Percentiles rank a stretch among this genome's conserved stretches.
Conservation (phyloP, 1,139 yeast genomes). For the Chernovozyma aurita region DNA sequence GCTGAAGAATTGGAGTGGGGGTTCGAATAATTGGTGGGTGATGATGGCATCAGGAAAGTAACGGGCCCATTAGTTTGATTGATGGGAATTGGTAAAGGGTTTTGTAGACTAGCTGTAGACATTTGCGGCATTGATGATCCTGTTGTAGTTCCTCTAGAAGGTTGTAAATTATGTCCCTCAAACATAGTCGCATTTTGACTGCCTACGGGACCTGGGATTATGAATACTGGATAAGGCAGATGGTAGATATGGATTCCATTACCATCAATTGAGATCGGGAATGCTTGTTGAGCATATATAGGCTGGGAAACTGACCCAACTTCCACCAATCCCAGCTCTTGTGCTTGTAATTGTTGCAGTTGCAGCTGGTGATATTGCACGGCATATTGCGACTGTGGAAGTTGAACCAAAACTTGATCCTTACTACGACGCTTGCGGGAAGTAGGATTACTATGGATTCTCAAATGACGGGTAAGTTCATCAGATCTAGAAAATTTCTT, state of each 20-base stretch:
- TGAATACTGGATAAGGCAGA: constrained; percentile 33
- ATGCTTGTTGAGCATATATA: constrained; percentile 11
- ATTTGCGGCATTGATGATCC: neutral
- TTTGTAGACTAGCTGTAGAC: neutral
- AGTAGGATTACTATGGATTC: constrained; percentile 58
- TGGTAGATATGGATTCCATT: constrained; percentile 34
- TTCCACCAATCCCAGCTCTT: too few relatives aligned
- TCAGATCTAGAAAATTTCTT: constrained; percentile 66
- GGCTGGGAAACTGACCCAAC: constrained; percentile 7
- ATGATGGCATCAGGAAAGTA: constrained; percentile 22
- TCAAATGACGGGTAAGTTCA: constrained; percentile 62
- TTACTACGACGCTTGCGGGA: constrained; percentile 34
- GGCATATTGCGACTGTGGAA: constrained; percentile 9
- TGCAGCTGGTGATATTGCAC: constrained; percentile 4
- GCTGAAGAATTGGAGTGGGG: neutral
- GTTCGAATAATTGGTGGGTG: constrained; percentile 19
- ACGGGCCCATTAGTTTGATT: constrained; percentile 13
- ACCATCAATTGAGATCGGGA: constrained; percentile 31
- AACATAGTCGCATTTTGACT: constrained; percentile 1
- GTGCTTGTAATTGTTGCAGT: constrained; percentile 3
- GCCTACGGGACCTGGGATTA: constrained; percentile 16
- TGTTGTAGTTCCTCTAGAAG: neutral
- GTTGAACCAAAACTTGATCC: constrained; percentile 7
- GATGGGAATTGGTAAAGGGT: neutral
- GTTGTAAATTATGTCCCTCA: neutral